Conservation (phyloP, 495 filamentous ascomycete species). For the Jackrogersella multiformis region DNA sequence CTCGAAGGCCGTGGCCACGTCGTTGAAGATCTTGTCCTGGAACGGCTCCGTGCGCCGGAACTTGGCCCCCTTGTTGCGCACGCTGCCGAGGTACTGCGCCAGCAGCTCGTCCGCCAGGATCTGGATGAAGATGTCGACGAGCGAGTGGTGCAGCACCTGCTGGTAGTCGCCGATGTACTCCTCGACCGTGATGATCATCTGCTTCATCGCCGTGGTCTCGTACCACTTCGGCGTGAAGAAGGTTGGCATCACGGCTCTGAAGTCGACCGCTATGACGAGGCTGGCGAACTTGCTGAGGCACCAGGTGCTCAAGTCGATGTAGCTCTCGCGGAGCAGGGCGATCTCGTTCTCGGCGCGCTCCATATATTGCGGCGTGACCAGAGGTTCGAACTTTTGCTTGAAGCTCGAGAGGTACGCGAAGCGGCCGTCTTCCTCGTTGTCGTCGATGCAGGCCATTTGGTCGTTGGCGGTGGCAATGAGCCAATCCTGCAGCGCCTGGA, state of each 20-base stretch:
- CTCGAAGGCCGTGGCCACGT: constrained; percentile 84
- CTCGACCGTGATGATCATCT: constrained; percentile 90
- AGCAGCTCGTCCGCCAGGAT: constrained; percentile 91
- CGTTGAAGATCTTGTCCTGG: constrained; percentile 89
- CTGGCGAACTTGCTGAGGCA: constrained; percentile 85
- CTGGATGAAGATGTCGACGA: constrained; percentile 89
- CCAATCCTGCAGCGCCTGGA: constrained; percentile 88
- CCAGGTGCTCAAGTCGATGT: constrained; percentile 91
- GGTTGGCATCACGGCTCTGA: constrained; percentile 78
- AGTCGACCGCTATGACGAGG: constrained; percentile 88
- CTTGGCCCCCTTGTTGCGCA: constrained; percentile 89
- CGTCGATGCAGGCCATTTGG: constrained; percentile 97
- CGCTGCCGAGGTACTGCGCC: constrained; percentile 81
- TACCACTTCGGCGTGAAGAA: constrained; percentile 96
- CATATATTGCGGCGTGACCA: constrained; percentile 84
- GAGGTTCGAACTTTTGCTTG: constrained; percentile 75
- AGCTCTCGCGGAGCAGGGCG: constrained; percentile 81
- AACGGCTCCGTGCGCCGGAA: constrained; percentile 86
- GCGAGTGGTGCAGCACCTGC: constrained; percentile 79
- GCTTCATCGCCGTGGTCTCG: constrained; percentile 78
- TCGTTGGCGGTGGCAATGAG: constrained; percentile 97
- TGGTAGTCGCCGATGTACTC: constrained; percentile 91
- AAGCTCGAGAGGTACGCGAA: constrained; percentile 83
- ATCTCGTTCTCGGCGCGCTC: constrained; percentile 74
- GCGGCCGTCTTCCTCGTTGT: constrained; percentile 74